Evolutionary conservation across 208 protist genomes (phyloP).

Genomic region (Herpetomonas samuelpessoai): DNA sequence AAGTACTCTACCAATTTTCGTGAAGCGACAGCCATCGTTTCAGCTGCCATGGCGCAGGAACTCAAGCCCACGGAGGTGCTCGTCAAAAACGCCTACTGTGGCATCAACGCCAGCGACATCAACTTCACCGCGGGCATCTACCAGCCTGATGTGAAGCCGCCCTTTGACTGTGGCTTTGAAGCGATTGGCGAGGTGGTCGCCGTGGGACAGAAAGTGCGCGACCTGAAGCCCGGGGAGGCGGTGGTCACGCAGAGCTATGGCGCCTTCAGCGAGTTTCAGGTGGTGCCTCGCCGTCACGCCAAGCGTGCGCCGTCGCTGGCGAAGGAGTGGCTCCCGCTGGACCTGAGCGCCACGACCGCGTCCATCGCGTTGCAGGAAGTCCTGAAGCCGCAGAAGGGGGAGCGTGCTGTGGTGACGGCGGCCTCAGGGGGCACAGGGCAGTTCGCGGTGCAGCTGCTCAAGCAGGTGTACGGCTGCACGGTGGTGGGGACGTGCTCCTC

Average conservation of each 20-base stretch:
- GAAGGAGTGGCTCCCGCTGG: slow-evolving; percentile 65
- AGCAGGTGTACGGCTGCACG: slow-evolving; percentile 67
- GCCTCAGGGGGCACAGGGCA: slow-evolving; percentile 89
- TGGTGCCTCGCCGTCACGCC: slow-evolving; percentile 42
- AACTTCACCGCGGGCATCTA: slow-evolving; percentile 87
- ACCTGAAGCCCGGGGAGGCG: slow-evolving; percentile 40
- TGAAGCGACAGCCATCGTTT: slow-evolving; percentile 43
- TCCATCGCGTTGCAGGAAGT: slow-evolving; percentile 82
- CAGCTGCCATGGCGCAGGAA: slow-evolving; percentile 21
- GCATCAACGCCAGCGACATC: slow-evolving; percentile 90
- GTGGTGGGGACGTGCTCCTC: slow-evolving; percentile 90
- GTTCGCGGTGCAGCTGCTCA: slow-evolving; percentile 89
- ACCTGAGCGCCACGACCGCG: slow-evolving; percentile 83
- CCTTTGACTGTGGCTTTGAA: slow-evolving; percentile 88
- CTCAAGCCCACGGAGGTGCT: slow-evolving; percentile 67
- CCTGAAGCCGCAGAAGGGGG: slow-evolving; percentile 59
- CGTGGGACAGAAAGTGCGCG: slow-evolving; percentile 33
- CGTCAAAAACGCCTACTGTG: slow-evolving; percentile 72
- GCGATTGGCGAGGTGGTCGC: slow-evolving; percentile 75
- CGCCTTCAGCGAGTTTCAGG: slow-evolving; percentile 79
- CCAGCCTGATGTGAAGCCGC: slow-evolving; percentile 61
- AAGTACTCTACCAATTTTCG: slow-evolving; percentile 73
- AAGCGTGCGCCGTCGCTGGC: slow-evolving; percentile 45
- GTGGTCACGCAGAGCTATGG: slow-evolving; percentile 80
- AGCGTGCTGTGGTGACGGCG: slow-evolving; percentile 83